Evolutionary conservation across 176 grass and related monocot species (phyloP).

Genomic region (Themeda triandra): DNA sequence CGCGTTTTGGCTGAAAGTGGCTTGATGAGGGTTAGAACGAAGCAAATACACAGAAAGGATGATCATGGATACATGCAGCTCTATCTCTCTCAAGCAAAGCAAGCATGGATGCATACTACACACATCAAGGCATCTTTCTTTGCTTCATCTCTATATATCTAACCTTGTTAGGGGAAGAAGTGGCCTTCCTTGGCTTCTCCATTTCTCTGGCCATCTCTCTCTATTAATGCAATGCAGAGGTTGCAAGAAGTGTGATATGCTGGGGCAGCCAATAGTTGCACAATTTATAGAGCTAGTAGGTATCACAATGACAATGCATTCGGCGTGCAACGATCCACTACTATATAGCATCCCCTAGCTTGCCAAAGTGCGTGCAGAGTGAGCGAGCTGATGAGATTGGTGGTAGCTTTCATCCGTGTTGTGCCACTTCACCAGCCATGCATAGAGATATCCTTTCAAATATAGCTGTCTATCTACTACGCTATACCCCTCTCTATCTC

Average conservation of each 20-base stretch:
- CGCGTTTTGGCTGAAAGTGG: background rate
- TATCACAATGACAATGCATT: conserved; percentile 8
- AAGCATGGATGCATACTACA: background rate
- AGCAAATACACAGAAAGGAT: background rate
- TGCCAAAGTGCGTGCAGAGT: background rate
- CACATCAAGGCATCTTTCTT: background rate
- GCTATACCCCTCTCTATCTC: background rate
- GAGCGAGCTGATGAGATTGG: background rate
- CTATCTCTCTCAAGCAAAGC: background rate
- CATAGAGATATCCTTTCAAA: conserved; percentile 24
- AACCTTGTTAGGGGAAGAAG: conserved; percentile 62
- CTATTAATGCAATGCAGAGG: conserved; percentile 3
- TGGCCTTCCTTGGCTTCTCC: conserved; percentile 52
- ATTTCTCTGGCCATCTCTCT: conserved; percentile 42
- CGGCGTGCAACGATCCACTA: background rate
- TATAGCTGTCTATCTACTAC: background rate
- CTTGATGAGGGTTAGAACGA: background rate
- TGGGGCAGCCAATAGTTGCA: conserved; percentile 50
- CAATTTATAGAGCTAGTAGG: conserved; percentile 36
- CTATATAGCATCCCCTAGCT: background rate
- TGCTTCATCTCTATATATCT: background rate
- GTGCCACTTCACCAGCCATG: conserved; percentile 53
- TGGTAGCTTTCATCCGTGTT: conserved; percentile 29
- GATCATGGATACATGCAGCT: background rate
- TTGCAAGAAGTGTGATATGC: background rate